These are phyloP conservation scores for Hanseniaspora hatyaiensis DNA, from an alignment of 805 yeast genomes.

Conservation along the genomic window DNA sequence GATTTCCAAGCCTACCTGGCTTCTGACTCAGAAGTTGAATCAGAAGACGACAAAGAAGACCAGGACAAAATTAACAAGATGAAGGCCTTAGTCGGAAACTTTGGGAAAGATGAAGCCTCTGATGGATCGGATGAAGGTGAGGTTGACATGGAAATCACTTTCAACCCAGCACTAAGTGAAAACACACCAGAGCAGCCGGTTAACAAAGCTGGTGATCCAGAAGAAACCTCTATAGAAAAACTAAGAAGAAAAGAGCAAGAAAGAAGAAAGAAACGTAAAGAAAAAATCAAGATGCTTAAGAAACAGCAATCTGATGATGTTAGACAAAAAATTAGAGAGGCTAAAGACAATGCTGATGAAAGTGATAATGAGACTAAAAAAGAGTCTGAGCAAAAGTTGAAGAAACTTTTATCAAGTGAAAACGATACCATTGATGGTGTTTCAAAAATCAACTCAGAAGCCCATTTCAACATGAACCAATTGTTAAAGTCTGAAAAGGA, in stretches of 20 bases:
- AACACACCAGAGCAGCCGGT: slow-evolving; percentile 31
- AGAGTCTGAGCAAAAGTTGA: slow-evolving; percentile 51
- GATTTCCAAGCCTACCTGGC: slow-evolving; percentile 89
- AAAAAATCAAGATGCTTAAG: slow-evolving; percentile 53
- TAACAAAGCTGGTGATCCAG: slow-evolving; percentile 30
- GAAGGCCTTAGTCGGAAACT: slow-evolving; percentile 42
- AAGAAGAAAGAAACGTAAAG: slow-evolving; percentile 75
- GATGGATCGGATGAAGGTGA: slow-evolving; percentile 44
- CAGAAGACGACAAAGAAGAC: slow-evolving; percentile 36
- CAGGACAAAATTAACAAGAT: slow-evolving; percentile 44
- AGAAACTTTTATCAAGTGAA: slow-evolving; percentile 32
- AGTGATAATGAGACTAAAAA: slow-evolving; percentile 36
- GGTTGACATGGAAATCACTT: slow-evolving; percentile 89
- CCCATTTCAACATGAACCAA: slow-evolving; percentile 73
- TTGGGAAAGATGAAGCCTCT: slow-evolving; percentile 24
- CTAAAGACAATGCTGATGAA: slow-evolving; percentile 25
- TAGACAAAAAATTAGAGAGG: slow-evolving; percentile 35
- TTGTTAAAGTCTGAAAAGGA: slow-evolving; percentile 62
- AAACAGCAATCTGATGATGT: slow-evolving; percentile 38
- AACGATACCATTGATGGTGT: slow-evolving; percentile 41
- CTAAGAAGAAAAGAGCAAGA: slow-evolving; percentile 84
- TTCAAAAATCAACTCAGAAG: slow-evolving; percentile 30
- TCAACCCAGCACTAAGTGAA: slow-evolving; percentile 62
- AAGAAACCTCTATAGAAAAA: slow-evolving; percentile 66
- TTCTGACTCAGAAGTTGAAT: slow-evolving; percentile 47